Evolutionary conservation across 208 protist species (phyloP), one percentile per base, ranked within the genome.

Genomic region (Trypanosoma theileri): DNA sequence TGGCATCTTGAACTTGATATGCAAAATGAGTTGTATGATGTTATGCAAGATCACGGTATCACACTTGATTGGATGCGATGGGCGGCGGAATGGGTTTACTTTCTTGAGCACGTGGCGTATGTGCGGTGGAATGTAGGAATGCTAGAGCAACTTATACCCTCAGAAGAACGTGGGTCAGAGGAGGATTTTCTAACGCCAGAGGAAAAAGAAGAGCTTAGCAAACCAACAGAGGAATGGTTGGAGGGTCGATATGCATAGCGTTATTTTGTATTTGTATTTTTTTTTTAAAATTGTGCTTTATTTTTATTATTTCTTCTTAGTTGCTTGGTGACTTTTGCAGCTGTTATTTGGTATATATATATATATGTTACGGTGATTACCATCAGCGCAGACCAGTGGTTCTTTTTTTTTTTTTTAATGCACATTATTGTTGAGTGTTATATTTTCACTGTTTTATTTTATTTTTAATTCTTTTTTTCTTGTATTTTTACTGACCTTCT

Each of bases 21-120:
- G 44, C 85, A 86, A 69, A 91, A 88, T 58, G 86, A 95, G 72
- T 59, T 95, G 41, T 93, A 91, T 69, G 89, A 95, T 57, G 71
- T 91, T 26, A 91, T 95, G 89, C 83, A 91, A 66, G 89, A 95
- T 56, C 86, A 95, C 61, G 89, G 81, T 46, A 66, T 95, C 17
- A 79, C 60, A 4, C 77, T 91, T 1, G 80, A 93, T 41, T 93
- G 82, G 83, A 69, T 87, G 60, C 80, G 78, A 45, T 95, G 86
- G 86, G 81, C 76, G 12, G 75, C 80, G 42, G 73, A 80, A 65
- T 95, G 89, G 87, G 86, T 91, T 26, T 88, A 83, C 58, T 91
- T 92, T 66, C 35, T 86, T 1, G 89, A 95, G 75, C 80, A 95
- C 63, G 74, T 89, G 19, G 51, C 65, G 28, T 89, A 88, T 68